Percentiles rank a stretch among this genome's conserved stretches.
Evolutionary conservation across 2,329 filamentous ascomycete species (phyloP).

Genomic region (Talaromyces pinophilus): DNA sequence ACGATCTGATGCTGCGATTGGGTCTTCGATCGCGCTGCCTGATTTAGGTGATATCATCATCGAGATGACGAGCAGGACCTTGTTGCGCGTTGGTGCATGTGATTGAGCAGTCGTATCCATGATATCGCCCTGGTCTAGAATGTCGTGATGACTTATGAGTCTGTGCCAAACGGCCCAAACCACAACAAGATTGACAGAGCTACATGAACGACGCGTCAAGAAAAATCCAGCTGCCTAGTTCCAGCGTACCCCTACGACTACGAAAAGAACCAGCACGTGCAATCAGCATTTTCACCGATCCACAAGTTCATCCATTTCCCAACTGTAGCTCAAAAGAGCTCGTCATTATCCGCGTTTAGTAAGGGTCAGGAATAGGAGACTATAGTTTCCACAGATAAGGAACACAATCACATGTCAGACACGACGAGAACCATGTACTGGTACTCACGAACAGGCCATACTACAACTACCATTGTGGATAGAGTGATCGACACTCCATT

Average conservation of each 20-base stretch:
- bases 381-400: constrained; percentile 1
- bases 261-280: neutral
- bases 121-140: neutral
- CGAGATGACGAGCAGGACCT: too few relatives aligned
- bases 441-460: neutral
- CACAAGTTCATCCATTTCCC: neutral
- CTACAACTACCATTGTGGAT: neutral
- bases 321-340: neutral
- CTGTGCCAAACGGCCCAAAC: neutral
- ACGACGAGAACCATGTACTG: neutral
- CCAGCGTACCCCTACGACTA: neutral
- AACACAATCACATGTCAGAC: constrained; percentile 8
- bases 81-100: neutral
- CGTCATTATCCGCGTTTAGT: neutral
- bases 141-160: neutral
- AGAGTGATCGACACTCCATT: neutral
- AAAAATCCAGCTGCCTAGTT: neutral
- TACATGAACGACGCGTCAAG: neutral
- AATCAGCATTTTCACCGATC: neutral
- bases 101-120: neutral
- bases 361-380: neutral
- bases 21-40: neutral
- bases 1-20: neutral
- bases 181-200: neutral
- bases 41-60: neutral